These are phyloP conservation scores for Tetrahymena borealis DNA, from an alignment of 73 alveolate genomes.

Conservation along the genomic window DNA sequence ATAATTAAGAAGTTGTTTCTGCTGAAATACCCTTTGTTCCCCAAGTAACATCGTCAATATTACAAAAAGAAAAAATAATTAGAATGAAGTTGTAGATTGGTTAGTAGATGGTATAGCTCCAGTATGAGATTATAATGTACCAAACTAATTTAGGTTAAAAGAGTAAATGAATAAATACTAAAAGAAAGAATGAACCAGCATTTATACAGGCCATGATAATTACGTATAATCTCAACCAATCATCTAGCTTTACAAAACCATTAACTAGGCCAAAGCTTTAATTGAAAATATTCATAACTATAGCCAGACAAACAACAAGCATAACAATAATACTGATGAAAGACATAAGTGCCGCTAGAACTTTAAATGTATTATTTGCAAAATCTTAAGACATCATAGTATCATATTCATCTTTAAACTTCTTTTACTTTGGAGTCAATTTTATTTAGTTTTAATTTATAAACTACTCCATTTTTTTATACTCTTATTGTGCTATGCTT, in stretches of 20 bases:
- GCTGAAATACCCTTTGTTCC: not conserved
- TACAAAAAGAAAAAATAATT: not conserved
- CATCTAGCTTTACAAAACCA: not conserved
- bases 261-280: not conserved
- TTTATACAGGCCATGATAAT: not conserved
- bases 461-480: not conserved
- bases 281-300: not conserved
- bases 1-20: not conserved
- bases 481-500: not conserved
- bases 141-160: not conserved
- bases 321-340: not conserved
- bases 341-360: not conserved
- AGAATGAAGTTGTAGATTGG: not conserved
- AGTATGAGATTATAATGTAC: not conserved
- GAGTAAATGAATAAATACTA: not conserved
- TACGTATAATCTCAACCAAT: not conserved
- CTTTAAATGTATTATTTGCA: not conserved
- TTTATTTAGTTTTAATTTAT: not conserved
- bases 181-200: not conserved
- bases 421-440: not conserved
- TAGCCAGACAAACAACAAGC: not conserved
- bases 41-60: not conserved
- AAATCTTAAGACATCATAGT: not conserved
- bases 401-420: not conserved
- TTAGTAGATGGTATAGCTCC: not conserved